Evolutionary conservation across 495 filamentous ascomycete genomes (phyloP), one percentile per base, ranked within the genome.

Genomic region (Hypomontagnella submonticulosa): DNA sequence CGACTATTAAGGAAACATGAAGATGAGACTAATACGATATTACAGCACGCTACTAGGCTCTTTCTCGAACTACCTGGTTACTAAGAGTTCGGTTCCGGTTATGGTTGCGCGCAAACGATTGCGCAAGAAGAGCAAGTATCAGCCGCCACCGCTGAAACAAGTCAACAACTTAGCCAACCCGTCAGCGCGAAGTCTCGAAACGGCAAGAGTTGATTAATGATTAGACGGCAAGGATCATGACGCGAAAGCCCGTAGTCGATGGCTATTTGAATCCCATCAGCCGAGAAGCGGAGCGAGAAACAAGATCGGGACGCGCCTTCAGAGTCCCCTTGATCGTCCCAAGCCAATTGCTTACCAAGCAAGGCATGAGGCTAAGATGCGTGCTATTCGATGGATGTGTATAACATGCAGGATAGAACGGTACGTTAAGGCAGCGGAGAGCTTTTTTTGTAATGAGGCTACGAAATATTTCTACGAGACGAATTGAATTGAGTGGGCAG

Each of bases 31-130:
- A 62, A 70, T 23, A 19, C 15, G 32, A 8, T 4, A 49, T 52
- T 4, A 44, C 36, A 74, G 71, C 34, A 74, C 71, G 13, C 70
- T 99, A 30, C 84, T 98, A 13, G 95, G 95, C 13, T 97, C 93
- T 2, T 98, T 99, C 76, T 94, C 91, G 54, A 97, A 97, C 73
- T 99, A 99, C 73, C 84, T 99, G 9, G 92, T 99, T 20, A 93
- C 91, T 41, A 97, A 97, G 77, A 93, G 90, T 50, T 96, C 91
- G 5, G 92, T 97, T n/a, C 95, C 95, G 0, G 92, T 96, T 23
- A 96, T 96, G 92, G 91, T 96, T 15, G 92, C 92, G 2, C 84
- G 92, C 20, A 93, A 91, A 80, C 88, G 89, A 58, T 79, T 93
- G 50, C 85, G 89, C 49, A 90, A 91, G 70, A 86, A 91, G 70